A percentile compares a stretch with the other conserved stretches of the same genome.
These are phyloP conservation scores for Daedalea quercina DNA, from an alignment of 768 basidiomycete species.

Conservation along the genomic window DNA sequence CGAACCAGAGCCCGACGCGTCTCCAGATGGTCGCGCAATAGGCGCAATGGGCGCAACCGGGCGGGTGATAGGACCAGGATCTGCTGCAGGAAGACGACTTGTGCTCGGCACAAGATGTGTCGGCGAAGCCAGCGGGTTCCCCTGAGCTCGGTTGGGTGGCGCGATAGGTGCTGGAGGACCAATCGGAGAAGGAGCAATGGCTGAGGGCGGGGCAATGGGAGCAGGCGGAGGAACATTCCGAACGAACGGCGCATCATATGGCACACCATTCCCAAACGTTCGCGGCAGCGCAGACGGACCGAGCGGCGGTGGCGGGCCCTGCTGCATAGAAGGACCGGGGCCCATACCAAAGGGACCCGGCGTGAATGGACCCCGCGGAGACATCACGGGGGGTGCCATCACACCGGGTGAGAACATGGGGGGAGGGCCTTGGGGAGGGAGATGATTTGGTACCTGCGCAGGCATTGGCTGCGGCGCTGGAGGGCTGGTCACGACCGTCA, in stretches of 20 bases:
- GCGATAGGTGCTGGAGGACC: slow-evolving; percentile 26
- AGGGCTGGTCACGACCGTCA: slow-evolving; percentile 27
- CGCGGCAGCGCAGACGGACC: slow-evolving; percentile 51
- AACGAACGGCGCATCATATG: slow-evolving; percentile 48
- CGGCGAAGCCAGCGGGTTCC: slow-evolving; percentile 29
- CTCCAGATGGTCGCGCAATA: slow-evolving; percentile 55
- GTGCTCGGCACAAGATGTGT: slow-evolving; percentile 41
- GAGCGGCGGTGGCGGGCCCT: slow-evolving; percentile 38
- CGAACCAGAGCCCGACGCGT: slow-evolving; percentile 47
- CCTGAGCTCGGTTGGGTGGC: slow-evolving; percentile 34
- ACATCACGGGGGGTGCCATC: slow-evolving; percentile 38
- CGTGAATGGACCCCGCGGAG: slow-evolving; percentile 48
- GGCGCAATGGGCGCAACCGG: slow-evolving; percentile 45
- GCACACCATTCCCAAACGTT: slow-evolving; percentile 38
- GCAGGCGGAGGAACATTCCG: slow-evolving; percentile 32
- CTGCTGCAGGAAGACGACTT: slow-evolving; percentile 35
- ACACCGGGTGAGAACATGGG: slow-evolving; percentile 45
- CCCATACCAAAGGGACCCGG: slow-evolving; percentile 40
- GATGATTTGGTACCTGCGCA: slow-evolving; percentile 38
- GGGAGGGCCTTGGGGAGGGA: slow-evolving; percentile 34
- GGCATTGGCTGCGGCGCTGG: slow-evolving; percentile 45
- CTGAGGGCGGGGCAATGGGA: slow-evolving; percentile 29
- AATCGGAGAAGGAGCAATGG: slow-evolving; percentile 28
- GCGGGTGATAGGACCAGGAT: slow-evolving; percentile 56
- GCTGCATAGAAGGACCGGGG: slow-evolving; percentile 37